phyloP scores from a whole-genome alignment of 192 early-diverging fungal genomes.

The Backusella macrospora region DNA sequence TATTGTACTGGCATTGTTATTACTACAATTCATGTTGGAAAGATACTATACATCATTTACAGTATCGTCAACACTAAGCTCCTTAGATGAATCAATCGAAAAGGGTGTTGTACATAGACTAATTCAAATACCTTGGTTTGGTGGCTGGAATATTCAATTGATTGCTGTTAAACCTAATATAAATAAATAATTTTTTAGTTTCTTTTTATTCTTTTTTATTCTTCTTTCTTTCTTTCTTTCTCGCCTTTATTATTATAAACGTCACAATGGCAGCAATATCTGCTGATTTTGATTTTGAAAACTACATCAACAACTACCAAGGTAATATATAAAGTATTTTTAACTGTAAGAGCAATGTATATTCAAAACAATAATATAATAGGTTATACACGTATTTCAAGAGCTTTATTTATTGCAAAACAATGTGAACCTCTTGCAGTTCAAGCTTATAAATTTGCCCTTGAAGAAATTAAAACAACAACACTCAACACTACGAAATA shows the following conservation, averaged over 20 bases:
- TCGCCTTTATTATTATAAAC: not conserved
- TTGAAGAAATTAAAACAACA: constrained; percentile 55
- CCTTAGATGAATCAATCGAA: not conserved
- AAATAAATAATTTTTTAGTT: constrained; percentile 1
- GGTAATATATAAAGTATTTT: constrained; percentile 1
- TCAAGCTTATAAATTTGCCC: constrained; percentile 67
- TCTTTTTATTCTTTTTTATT: not conserved
- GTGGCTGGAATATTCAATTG: constrained; percentile 27
- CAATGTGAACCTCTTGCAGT: constrained; percentile 65
- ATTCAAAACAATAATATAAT: not conserved
- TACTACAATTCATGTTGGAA: constrained; percentile 21
- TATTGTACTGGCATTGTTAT: constrained; percentile 20
- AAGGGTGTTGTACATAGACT: constrained; percentile 3
- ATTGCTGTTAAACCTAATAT: constrained; percentile 22
- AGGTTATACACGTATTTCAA: constrained; percentile 71
- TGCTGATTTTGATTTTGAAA: constrained; percentile 30
- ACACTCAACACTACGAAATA: constrained; percentile 58
- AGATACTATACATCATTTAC: not conserved
- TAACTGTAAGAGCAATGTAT: not conserved
- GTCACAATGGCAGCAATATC: constrained; percentile 9
- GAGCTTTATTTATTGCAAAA: constrained; percentile 76
- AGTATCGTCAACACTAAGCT: not conserved
- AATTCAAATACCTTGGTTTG: constrained; percentile 31
- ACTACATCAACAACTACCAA: constrained; percentile 27
- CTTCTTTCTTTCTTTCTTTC: not conserved